phyloP scores from a whole-genome alignment of 768 basidiomycete species.

The Clathrus columnatus region DNA sequence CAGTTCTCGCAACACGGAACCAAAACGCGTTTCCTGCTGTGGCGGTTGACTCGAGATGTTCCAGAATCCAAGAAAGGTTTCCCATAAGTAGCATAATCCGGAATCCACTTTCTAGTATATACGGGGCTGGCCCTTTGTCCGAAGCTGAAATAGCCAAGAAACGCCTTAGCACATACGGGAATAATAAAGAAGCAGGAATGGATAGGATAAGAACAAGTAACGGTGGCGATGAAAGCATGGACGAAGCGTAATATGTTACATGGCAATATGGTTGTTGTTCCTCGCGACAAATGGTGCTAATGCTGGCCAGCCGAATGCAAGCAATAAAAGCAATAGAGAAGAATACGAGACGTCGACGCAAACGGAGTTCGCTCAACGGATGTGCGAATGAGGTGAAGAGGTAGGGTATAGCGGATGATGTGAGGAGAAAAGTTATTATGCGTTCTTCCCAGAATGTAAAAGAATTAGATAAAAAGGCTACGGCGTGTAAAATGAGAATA shows the following conservation, averaged over 20 bases:
- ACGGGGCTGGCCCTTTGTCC: conserved; percentile 59
- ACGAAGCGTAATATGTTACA: conserved; percentile 82
- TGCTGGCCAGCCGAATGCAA: conserved; percentile 65
- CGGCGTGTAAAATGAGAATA: conserved; percentile 56
- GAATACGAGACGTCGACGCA: conserved; percentile 68
- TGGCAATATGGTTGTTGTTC: conserved; percentile 88
- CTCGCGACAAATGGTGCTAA: conserved; percentile 86
- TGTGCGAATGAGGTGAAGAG: conserved; percentile 58
- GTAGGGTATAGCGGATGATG: conserved; percentile 53
- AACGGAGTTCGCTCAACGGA: conserved; percentile 42
- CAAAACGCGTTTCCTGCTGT: conserved; percentile 32
- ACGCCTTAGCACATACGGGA: conserved; percentile 49
- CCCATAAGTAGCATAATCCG: conserved; percentile 51
- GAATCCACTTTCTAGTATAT: conserved; percentile 54
- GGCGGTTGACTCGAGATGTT: conserved; percentile 59
- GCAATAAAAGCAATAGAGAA: conserved; percentile 59
- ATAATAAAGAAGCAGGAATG: conserved; percentile 42
- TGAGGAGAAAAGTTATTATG: conserved; percentile 63
- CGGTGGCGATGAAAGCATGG: conserved; percentile 60
- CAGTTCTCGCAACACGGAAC: conserved; percentile 48
- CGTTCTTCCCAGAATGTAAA: conserved; percentile 98
- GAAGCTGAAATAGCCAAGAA: conserved; percentile 61
- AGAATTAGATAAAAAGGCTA: conserved; percentile 86
- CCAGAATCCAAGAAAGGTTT: conserved; percentile 67
- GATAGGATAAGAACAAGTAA: conserved; percentile 47